Conservation (phyloP, 2,329 filamentous ascomycete species). For the Talaromyces sp. region DNA sequence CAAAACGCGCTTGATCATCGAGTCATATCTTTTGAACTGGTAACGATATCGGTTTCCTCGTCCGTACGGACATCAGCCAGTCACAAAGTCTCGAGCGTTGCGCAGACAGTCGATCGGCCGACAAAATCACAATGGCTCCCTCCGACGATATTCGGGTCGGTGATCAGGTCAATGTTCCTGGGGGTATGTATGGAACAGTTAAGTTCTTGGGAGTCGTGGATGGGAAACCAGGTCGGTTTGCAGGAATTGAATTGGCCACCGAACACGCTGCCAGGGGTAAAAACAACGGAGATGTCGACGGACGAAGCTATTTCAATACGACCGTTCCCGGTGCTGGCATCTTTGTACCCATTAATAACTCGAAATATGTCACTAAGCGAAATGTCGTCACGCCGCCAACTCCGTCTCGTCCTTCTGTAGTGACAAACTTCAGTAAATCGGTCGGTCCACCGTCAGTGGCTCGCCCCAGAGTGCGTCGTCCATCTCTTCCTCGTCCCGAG, state of each 20-base stretch:
- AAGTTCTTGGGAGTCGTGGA: constrained; percentile 83
- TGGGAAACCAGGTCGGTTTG: constrained; percentile 87
- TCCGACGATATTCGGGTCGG: constrained; percentile 64
- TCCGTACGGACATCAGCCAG: neutral
- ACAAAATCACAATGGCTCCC: constrained; percentile 31
- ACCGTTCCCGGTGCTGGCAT: constrained; percentile 78
- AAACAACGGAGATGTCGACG: constrained; percentile 94
- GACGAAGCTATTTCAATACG: constrained; percentile 76
- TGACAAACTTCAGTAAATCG: constrained; percentile 84
- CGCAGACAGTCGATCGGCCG: constrained; percentile 1
- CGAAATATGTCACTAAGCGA: constrained; percentile 60
- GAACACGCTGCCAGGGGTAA: constrained; percentile 83
- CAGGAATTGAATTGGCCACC: constrained; percentile 79
- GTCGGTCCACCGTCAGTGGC: constrained; percentile 68
- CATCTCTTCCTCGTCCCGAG: constrained; percentile 80
- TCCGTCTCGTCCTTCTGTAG: constrained; percentile 61
- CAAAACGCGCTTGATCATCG: neutral
- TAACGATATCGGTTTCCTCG: neutral
- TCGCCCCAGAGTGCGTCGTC: constrained; percentile 62
- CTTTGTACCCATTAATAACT: constrained; percentile 83
- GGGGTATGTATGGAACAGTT: constrained; percentile 84
- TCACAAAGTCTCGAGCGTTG: neutral
- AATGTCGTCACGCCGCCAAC: constrained; percentile 64
- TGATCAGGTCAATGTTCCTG: constrained; percentile 85
- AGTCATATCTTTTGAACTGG: neutral